These are phyloP conservation scores for Trichosporon sp. DNA, from an alignment of 1,284 basidiomycete genomes.

Conservation along the genomic window DNA sequence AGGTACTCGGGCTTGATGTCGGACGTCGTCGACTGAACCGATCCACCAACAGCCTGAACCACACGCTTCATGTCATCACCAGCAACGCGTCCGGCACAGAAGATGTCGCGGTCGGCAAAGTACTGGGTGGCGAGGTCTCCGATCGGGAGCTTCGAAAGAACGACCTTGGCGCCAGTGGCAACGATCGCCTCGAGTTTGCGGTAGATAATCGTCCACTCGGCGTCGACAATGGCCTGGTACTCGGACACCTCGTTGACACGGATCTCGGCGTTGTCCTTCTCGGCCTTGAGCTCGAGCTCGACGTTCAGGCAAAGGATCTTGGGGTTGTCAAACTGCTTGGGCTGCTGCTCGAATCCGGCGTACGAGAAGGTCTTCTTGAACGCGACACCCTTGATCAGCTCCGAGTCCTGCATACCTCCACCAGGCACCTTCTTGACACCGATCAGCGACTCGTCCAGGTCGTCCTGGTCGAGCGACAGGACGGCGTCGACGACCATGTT, in stretches of 20 bases:
- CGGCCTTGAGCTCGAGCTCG: conserved; percentile 97
- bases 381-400: conserved; percentile 84
- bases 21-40: conserved; percentile 91
- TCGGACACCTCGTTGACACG: conserved; percentile 94
- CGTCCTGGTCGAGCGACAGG: conserved; percentile 84
- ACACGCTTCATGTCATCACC: conserved; percentile 90
- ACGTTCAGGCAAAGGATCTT: conserved; percentile 95
- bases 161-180: conserved; percentile 94
- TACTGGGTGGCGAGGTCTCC: conserved; percentile 99
- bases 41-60: conserved; percentile 92
- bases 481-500: conserved; percentile 99
- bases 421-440: conserved; percentile 99
- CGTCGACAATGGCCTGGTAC: conserved; percentile 99
- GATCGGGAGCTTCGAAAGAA: conserved; percentile 96
- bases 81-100: conserved; percentile 95
- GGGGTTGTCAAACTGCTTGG: conserved; percentile 87
- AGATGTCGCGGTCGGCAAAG: conserved; percentile 98
- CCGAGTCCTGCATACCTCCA: conserved; percentile 95
- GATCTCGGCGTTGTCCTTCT: conserved; percentile 99
- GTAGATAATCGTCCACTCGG: conserved; percentile 99
- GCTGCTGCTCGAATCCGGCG: conserved; percentile 98
- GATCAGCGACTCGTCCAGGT: conserved; percentile 94
- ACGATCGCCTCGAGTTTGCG: conserved; percentile 95
- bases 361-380: conserved; percentile 99
- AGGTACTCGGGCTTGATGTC: conserved; percentile 90